Base-by-base conservation (phyloP, 306 rosid genomes). In the Vachellia pachyceras region DNA sequence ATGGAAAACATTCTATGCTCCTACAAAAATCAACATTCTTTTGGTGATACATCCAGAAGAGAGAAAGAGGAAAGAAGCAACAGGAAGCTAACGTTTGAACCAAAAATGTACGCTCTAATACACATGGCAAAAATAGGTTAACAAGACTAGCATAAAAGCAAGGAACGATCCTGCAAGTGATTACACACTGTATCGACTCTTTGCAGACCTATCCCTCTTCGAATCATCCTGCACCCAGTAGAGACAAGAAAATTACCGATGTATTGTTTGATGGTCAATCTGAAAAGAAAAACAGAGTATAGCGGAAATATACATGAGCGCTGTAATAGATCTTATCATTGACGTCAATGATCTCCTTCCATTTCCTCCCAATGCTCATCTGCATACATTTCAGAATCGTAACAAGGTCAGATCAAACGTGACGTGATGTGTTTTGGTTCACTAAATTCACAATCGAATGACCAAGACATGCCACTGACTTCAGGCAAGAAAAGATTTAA, bases 291-390 rank as follows among this genome's bases (percentile, higher is more conserved):
- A 41, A 23, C 18, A 73, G 0, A 45, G 17, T 0, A 25, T 68
- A 64, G 81, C 18, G 52, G 23, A 84, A 42, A 47, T 79, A 86
- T 90, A 96, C 99, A 85, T 96, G 98, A 80, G 89, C 90, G 87
- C 84, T 88, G 80, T 92, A 93, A 39, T 80, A 68, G 77, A 96
- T 88, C 89, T 90, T 93, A 73, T 96, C 99, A 14, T 79, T 84
- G 22, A 84, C 83, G 68, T 93, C 97, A 23, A 90, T 84, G 79
- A 96, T 84, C 84, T 96, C 97, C 97, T 94, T 96, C 99, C 98
- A 96, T 88, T 93, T 96, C 86, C 97, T 89, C 78, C 98, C 99
- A 5, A 96, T 94, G 88, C 94, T 63, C 94, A 90, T 94, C 99
- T 96, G 88, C 87, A 90, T 35, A 75, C 41, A 60, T 65, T 49